Conservation (phyloP, 192 early-diverging fungal genomes). For the Backusella tarrabulga region DNA sequence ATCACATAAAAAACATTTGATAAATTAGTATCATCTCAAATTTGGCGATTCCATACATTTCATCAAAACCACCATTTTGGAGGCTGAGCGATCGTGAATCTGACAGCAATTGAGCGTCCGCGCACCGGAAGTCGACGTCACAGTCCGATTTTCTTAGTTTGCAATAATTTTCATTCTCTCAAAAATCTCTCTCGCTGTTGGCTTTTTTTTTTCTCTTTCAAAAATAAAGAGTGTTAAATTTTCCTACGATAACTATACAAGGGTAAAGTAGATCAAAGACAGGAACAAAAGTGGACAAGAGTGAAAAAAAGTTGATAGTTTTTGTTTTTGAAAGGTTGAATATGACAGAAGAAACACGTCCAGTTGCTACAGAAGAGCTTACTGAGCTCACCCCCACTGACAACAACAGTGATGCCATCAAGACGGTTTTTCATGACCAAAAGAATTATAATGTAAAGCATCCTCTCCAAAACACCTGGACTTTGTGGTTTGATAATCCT, state of each 20-base stretch:
- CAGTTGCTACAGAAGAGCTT: constrained; percentile 2
- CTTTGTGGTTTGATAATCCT: constrained; percentile 94
- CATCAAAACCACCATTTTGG: background rate
- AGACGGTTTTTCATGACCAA: constrained; percentile 62
- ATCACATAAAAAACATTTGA: no score
- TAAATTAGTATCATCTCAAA: no score
- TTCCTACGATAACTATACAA: background rate
- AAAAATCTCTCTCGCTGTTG: background rate
- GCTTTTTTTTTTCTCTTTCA: background rate
- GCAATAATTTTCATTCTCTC: background rate
- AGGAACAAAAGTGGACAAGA: background rate
- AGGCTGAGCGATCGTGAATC: background rate
- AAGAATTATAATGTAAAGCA: constrained; percentile 83
- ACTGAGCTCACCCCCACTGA: constrained; percentile 9
- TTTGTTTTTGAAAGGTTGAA: background rate
- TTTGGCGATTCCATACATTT: no score
- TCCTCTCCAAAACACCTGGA: constrained; percentile 87
- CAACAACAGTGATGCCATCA: constrained; percentile 24
- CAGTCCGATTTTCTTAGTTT: background rate
- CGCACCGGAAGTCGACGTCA: background rate
- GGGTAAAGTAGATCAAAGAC: background rate
- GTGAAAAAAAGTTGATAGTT: background rate
- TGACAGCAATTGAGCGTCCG: background rate
- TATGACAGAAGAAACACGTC: constrained; percentile 21
- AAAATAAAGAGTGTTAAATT: background rate